phyloP scores from a whole-genome alignment of 1,284 basidiomycete genomes.

The Volvariella volvacea region DNA sequence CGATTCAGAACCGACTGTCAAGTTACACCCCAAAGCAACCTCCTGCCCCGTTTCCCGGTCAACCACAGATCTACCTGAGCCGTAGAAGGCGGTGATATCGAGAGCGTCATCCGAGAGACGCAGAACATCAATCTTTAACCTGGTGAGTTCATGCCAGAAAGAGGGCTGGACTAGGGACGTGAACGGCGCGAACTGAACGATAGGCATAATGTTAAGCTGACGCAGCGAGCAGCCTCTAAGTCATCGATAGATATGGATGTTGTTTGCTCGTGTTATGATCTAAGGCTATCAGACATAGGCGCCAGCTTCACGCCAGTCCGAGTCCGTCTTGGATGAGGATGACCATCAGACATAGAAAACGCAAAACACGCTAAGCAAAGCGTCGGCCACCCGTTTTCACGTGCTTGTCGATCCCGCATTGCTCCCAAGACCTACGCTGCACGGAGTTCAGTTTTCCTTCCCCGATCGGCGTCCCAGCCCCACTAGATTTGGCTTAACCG shows the following conservation, averaged over 20 bases:
- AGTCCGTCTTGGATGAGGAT: no score
- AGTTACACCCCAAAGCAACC: conserved; percentile 53
- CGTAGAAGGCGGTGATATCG: conserved; percentile 62
- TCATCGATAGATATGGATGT: neutral
- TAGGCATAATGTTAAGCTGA: conserved; percentile 27
- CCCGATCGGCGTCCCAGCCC: no score
- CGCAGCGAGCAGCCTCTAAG: neutral
- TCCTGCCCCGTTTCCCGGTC: conserved; percentile 71
- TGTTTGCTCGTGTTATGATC: neutral
- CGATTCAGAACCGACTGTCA: conserved; percentile 53
- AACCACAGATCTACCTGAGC: conserved; percentile 62
- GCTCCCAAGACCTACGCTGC: no score
- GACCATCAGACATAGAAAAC: no score
- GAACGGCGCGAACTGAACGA: conserved; percentile 86
- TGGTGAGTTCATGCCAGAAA: conserved; percentile 90
- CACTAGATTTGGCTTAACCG: no score
- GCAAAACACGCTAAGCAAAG: no score
- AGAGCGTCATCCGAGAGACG: conserved; percentile 75
- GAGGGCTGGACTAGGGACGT: conserved; percentile 82
- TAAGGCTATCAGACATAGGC: neutral
- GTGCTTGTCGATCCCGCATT: no score
- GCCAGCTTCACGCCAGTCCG: no score
- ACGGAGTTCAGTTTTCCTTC: no score
- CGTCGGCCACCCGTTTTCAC: no score
- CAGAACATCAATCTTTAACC: conserved; percentile 88